These are phyloP conservation scores for Kandelia obovata DNA, from an alignment of 345 rosid genomes.

Conservation along the genomic window DNA sequence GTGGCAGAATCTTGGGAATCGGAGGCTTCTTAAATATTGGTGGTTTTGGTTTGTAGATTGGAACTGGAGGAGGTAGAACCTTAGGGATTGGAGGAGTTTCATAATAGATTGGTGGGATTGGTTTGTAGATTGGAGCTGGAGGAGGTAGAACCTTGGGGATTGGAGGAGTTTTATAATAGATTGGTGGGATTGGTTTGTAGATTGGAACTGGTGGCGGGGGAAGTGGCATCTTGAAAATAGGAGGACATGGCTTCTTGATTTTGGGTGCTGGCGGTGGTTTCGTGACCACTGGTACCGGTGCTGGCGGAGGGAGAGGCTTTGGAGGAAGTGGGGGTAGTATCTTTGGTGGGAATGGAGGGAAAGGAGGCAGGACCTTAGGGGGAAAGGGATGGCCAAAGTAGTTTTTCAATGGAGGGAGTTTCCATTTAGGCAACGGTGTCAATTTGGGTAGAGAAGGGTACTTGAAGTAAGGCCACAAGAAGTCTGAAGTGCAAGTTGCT, in stretches of 20 bases:
- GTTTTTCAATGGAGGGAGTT: slow-evolving; percentile 32
- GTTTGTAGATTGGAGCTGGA: slow-evolving; percentile 7
- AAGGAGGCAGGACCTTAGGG: slow-evolving; percentile 19
- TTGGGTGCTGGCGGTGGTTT: slow-evolving; percentile 9
- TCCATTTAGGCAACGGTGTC: slow-evolving; percentile 22
- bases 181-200: slow-evolving; percentile 9
- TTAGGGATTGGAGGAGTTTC: background rate
- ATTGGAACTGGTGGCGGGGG: slow-evolving; percentile 16
- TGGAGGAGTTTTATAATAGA: no score
- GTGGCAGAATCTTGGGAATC: slow-evolving; percentile 8
- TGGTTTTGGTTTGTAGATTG: slow-evolving; percentile 13
- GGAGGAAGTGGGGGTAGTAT: slow-evolving; percentile 12
- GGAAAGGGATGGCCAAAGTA: slow-evolving; percentile 17
- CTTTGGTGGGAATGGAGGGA: slow-evolving; percentile 4
- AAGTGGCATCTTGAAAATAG: background rate
- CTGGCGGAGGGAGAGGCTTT: background rate
- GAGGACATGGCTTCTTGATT: background rate
- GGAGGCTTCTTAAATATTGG: slow-evolving; percentile 14
- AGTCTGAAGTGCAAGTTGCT: slow-evolving; percentile 50
- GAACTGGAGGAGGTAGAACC: slow-evolving; percentile 7
- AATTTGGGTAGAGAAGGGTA: slow-evolving; percentile 32
- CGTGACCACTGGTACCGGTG: background rate
- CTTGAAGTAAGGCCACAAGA: slow-evolving; percentile 47
- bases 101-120: background rate
- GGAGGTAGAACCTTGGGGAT: background rate